A percentile compares a stretch with the other conserved stretches of the same genome.
Evolutionary conservation across 148 eudicot species (phyloP).

Genomic region (Silene conica): DNA sequence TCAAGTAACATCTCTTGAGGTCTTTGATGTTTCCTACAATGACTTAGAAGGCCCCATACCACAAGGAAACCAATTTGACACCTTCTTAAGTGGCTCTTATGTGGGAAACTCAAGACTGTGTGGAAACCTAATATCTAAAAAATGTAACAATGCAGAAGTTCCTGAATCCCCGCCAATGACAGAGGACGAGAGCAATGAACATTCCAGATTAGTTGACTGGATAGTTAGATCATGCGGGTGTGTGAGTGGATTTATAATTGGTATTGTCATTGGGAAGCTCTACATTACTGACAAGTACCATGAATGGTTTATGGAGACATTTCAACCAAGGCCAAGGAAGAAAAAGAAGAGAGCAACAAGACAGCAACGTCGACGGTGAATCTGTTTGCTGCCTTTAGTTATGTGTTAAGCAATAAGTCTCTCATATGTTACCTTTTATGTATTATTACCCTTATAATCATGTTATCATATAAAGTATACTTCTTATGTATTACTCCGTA

Average conservation of each 20-base stretch:
- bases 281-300: slow-evolving; percentile 18
- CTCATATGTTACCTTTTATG: background rate
- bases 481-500: too few relatives aligned
- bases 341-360: background rate
- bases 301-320: slow-evolving; percentile 19
- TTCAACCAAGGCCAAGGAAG: background rate
- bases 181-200: background rate
- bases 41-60: slow-evolving; percentile 31
- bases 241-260: slow-evolving; percentile 26
- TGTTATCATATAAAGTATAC: too few relatives aligned
- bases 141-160: background rate
- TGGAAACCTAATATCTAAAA: slow-evolving; percentile 27
- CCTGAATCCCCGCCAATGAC: background rate
- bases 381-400: background rate
- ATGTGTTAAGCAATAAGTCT: too few relatives aligned
- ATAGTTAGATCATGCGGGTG: slow-evolving; percentile 25
- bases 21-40: slow-evolving; percentile 33
- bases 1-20: slow-evolving; percentile 21
- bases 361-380: background rate
- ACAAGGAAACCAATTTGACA: slow-evolving; percentile 23
- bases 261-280: slow-evolving; percentile 19
- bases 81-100: slow-evolving; percentile 29
- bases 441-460: too few relatives aligned
- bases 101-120: slow-evolving; percentile 30
- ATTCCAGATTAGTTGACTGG: slow-evolving; percentile 25